A percentile compares a stretch with the other conserved stretches of the same genome.
These are phyloP conservation scores for Lotus japonicus DNA, from an alignment of 306 rosid species.

Conservation along the genomic window DNA sequence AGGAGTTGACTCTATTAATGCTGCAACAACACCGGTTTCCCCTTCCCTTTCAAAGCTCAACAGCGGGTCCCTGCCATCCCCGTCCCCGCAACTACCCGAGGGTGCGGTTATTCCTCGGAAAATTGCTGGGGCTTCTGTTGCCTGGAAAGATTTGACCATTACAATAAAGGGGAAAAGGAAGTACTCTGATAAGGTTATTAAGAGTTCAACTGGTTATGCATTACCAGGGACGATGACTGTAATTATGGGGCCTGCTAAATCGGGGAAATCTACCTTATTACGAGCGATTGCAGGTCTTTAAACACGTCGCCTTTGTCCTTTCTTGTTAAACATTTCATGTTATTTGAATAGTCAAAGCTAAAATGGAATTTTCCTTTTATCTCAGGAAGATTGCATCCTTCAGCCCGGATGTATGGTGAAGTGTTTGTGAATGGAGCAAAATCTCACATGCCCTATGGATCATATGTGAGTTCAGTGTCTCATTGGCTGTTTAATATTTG, in stretches of 20 bases:
- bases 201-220: slow-evolving; percentile 97
- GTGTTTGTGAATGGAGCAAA: slow-evolving; percentile 82
- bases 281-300: slow-evolving; percentile 81
- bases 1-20: slow-evolving; percentile 81
- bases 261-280: slow-evolving; percentile 88
- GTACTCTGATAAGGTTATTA: slow-evolving; percentile 85
- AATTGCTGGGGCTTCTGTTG: slow-evolving; percentile 80
- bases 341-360: slow-evolving; percentile 22
- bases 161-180: slow-evolving; percentile 91
- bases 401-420: slow-evolving; percentile 84
- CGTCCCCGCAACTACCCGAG: slow-evolving; percentile 78
- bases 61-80: slow-evolving; percentile 87
- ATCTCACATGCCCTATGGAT: slow-evolving; percentile 70
- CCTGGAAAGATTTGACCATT: slow-evolving; percentile 93
- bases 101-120: slow-evolving; percentile 61
- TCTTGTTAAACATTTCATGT: slow-evolving; percentile 17
- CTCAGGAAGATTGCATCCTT: slow-evolving; percentile 79
- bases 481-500: slow-evolving; percentile 5
- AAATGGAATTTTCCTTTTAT: slow-evolving; percentile 15
- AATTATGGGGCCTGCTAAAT: slow-evolving; percentile 95
- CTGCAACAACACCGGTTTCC: slow-evolving; percentile 72
- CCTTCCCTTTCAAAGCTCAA: slow-evolving; percentile 89
- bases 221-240: slow-evolving; percentile 96
- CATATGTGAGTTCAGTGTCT: slow-evolving; percentile 62
- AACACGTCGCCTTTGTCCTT: slow-evolving; percentile 9